Base-by-base conservation (phyloP, 2,329 filamentous ascomycete genomes). In the Trichoderma gracile region DNA sequence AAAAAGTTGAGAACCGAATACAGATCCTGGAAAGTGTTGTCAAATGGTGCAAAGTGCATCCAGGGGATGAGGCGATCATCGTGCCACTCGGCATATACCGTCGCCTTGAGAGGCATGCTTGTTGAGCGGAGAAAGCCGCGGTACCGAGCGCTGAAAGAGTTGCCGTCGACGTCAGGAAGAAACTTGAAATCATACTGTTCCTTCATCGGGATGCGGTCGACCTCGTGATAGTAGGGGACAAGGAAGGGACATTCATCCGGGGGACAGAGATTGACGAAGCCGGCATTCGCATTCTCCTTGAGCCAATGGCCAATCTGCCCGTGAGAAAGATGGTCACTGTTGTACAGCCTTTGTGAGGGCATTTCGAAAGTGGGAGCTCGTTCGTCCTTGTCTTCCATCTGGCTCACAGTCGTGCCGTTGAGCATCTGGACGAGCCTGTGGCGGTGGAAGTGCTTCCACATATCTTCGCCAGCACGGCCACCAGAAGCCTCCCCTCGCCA, bases 51-150 rank as follows among this genome's bases (percentile, higher is more conserved):
- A 69, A 90, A 92, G 75, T 93, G 90, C 67, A 84, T 78, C 89
- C 89, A 93, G 0, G 88, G 85, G 15, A 86, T 77, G 0, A 92
- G 79, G 7, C 89, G 81, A 49, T 84, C 82, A 72, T 92, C 89
- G 72, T 92, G 89, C 90, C 90, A 92, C 73, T 92, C 90, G 9
- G 84, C 78, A 72, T 89, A 92, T 49, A 92, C 81, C 3, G 89
- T 91, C 14, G 86, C 83, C 76, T 92, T 92, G 72, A 92, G 83
- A 1, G 87, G 86, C 40, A 90, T 74, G 52, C 84, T 87, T 1
- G 84, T 89, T 43, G 84, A 88, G 27, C 82, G 79, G 9, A 92
- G 77, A 69, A 91, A 88, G 0, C 81, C 82, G 53, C 84, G 81
- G 75, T 85, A 89, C n/a, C 86, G 81, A 4, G 84, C 86, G 62